phyloP scores from a whole-genome alignment of 2,329 filamentous ascomycete genomes.

The Teratosphaeriaceae sp. region DNA sequence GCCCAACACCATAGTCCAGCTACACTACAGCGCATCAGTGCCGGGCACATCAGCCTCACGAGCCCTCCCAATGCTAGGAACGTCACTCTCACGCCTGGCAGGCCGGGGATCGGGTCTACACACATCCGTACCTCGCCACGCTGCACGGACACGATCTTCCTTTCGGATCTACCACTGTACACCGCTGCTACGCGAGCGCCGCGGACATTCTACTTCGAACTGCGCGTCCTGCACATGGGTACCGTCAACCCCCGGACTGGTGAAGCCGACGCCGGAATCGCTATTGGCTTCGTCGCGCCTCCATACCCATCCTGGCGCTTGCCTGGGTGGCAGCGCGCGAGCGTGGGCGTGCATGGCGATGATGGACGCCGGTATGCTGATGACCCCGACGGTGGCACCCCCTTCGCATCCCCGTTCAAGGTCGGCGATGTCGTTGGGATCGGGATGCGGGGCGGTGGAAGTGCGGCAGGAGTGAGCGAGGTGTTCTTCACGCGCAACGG shows the following conservation, averaged over 20 bases:
- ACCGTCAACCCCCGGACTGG: conserved; percentile 15
- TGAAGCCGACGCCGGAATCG: conserved; percentile 49
- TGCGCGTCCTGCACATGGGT: conserved; percentile 48
- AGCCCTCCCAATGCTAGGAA: conserved; percentile 36
- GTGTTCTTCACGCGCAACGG: conserved; percentile 69
- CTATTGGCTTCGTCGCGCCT: conserved; percentile 63
- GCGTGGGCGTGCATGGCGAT: conserved; percentile 70
- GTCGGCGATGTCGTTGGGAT: conserved; percentile 62
- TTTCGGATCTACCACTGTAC: conserved; percentile 65
- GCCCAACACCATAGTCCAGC: conserved; percentile 36
- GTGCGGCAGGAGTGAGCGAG: conserved; percentile 47
- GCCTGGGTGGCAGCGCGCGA: conserved; percentile 74
- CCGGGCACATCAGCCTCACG: conserved; percentile 46
- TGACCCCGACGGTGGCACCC: conserved; percentile 64
- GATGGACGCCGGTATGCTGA: conserved; percentile 72
- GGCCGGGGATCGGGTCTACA: conserved; percentile 45
- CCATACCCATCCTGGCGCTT: conserved; percentile 73
- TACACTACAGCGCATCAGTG: conserved; percentile 41
- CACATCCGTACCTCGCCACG: conserved; percentile 26
- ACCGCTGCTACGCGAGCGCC: conserved; percentile 45
- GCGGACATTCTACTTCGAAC: conserved; percentile 66
- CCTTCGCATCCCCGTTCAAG: conserved; percentile 60
- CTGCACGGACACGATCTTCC: conserved; percentile 56
- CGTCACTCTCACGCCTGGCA: conserved; percentile 36
- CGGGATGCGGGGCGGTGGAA: conserved; percentile 55